phyloP scores from a whole-genome alignment of 2,329 filamentous ascomycete genomes.

The Penicillium hordei region DNA sequence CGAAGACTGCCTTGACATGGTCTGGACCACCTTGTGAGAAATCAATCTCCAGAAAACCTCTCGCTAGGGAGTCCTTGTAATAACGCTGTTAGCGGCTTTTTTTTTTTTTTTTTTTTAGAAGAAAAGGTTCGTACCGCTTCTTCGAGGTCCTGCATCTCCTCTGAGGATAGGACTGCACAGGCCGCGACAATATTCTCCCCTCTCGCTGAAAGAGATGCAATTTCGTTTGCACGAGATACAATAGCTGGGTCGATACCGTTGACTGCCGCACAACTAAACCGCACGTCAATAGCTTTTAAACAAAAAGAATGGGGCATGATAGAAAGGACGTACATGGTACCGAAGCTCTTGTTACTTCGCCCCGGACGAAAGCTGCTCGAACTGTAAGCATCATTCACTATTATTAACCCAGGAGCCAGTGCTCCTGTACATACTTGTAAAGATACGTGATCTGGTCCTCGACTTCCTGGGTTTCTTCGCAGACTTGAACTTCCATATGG shows the following conservation, averaged over 20 bases:
- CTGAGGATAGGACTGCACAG: conserved; percentile 65
- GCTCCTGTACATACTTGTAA: conserved; percentile 56
- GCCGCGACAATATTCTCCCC: conserved; percentile 75
- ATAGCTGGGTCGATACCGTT: conserved; percentile 76
- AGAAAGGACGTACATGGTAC: conserved; percentile 55
- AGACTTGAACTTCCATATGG: conserved; percentile 57
- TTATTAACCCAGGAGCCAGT: background rate
- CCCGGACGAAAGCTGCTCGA: conserved; percentile 55
- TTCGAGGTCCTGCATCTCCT: conserved; percentile 66
- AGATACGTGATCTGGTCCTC: conserved; percentile 62
- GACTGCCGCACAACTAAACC: conserved; percentile 69
- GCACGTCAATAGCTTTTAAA: conserved; percentile 6
- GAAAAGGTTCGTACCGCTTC: conserved; percentile 54
- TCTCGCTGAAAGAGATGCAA: conserved; percentile 65
- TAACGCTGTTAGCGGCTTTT: conserved; percentile 10
- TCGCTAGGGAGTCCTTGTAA: conserved; percentile 17
- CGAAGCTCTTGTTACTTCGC: conserved; percentile 77
- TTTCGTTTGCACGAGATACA: conserved; percentile 71
- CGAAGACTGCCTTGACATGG: conserved; percentile 11
- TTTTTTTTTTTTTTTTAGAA: too few species aligned
- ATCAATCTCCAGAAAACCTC: conserved; percentile 19
- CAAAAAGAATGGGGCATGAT: background rate
- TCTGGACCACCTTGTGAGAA: conserved; percentile 8
- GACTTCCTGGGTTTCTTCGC: conserved; percentile 44
- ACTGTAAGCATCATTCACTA: conserved; percentile 9